Percentiles rank a stretch among this genome's conserved stretches.
Evolutionary conservation across 140 eudicot genomes (phyloP).

Genomic region (Senecio squalidus): DNA sequence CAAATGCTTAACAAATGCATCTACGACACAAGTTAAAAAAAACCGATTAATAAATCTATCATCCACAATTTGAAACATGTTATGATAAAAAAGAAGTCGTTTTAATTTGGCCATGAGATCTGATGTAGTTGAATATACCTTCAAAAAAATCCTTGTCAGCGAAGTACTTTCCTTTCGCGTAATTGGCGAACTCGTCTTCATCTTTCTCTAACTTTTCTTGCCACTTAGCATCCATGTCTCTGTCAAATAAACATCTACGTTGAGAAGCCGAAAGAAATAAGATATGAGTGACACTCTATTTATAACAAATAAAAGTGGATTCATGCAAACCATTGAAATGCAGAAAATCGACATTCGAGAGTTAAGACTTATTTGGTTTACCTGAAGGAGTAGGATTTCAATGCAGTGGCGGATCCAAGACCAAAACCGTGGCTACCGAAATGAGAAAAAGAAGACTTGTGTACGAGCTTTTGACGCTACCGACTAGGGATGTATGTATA

Average conservation of each 20-base stretch:
- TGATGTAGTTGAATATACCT: not conserved
- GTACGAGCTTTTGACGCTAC: too few relatives aligned
- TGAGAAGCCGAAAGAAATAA: too few relatives aligned
- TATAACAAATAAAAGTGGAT: not conserved
- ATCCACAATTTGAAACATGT: not conserved
- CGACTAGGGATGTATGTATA: not conserved
- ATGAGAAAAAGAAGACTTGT: constrained; percentile 1
- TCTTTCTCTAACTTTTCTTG: not conserved
- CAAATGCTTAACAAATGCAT: too few relatives aligned
- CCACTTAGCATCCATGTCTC: not conserved
- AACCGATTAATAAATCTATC: too few relatives aligned
- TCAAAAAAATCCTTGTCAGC: constrained; percentile 4
- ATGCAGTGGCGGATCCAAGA: too few relatives aligned
- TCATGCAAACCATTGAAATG: not conserved
- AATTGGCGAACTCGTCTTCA: constrained; percentile 6
- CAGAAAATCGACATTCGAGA: not conserved
- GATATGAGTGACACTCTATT: too few relatives aligned
- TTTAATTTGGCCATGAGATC: not conserved
- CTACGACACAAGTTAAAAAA: too few relatives aligned
- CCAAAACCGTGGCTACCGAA: too few relatives aligned
- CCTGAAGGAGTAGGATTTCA: too few relatives aligned
- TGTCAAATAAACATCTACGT: not conserved
- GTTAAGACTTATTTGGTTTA: too few relatives aligned
- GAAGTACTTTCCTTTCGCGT: constrained; percentile 8
- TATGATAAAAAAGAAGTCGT: not conserved